Evolutionary conservation across 768 basidiomycete species (phyloP).

Genomic region (Naganishia randhawae): DNA sequence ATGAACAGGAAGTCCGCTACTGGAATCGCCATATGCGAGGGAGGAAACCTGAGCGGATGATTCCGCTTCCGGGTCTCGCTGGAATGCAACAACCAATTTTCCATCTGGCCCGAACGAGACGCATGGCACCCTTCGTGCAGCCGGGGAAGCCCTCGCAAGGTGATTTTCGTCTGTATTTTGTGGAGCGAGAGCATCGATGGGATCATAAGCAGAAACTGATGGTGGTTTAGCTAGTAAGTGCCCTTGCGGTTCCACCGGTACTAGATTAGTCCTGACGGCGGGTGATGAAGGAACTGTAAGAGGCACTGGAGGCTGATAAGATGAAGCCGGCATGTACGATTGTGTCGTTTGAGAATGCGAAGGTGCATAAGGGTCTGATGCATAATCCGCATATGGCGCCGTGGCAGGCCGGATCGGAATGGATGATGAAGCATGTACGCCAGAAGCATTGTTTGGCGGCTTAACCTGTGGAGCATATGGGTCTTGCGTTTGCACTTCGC

Average conservation of each 20-base stretch:
- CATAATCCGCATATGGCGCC: slow-evolving; percentile 5
- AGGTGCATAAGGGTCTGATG: slow-evolving; percentile 6
- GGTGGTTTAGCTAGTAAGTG: background rate
- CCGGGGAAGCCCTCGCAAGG: slow-evolving; percentile 19
- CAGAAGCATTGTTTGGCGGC: background rate
- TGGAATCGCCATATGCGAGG: slow-evolving; percentile 59
- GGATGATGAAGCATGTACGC: background rate
- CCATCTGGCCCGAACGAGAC: slow-evolving; percentile 87
- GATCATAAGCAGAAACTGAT: slow-evolving; percentile 25
- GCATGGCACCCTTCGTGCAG: slow-evolving; percentile 55
- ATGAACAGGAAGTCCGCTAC: slow-evolving; percentile 71
- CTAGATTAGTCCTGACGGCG: background rate
- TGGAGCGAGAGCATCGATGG: background rate
- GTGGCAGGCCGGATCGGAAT: background rate
- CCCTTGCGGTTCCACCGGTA: slow-evolving; percentile 1
- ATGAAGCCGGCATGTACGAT: slow-evolving; percentile 1
- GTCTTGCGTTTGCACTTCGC: background rate
- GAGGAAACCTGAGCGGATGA: background rate
- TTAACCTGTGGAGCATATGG: slow-evolving; percentile 12
- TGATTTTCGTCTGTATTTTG: slow-evolving; percentile 5
- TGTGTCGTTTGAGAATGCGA: background rate
- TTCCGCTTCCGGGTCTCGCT: slow-evolving; percentile 39
- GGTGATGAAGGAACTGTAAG: background rate
- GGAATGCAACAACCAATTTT: slow-evolving; percentile 79
- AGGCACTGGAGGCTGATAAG: background rate